Evolutionary conservation across 257 asterid genomes (phyloP).

Genomic region (Nicotiana sylvestris): DNA sequence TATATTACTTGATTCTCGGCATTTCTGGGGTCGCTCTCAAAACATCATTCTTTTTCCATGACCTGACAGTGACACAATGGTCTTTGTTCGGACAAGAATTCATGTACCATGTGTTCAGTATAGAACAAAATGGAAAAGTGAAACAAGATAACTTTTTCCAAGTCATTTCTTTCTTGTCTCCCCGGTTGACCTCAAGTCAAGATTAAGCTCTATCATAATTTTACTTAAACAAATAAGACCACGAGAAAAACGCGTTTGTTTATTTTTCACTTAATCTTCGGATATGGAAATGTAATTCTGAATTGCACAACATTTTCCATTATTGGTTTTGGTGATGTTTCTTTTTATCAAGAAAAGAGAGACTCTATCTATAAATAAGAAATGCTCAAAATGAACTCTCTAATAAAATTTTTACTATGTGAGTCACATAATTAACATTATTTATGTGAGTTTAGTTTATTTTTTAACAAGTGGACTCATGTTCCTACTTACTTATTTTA

Average conservation of each 20-base stretch:
- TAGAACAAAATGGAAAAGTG: background rate
- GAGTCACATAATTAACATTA: too few species aligned
- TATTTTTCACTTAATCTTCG: too few species aligned
- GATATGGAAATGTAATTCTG: too few species aligned
- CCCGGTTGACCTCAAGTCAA: conserved; percentile 3
- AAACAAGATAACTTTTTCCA: background rate
- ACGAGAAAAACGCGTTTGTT: too few species aligned
- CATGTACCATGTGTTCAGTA: background rate
- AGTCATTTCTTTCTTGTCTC: background rate
- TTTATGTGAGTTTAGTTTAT: too few species aligned
- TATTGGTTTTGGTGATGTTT: background rate
- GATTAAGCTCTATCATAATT: background rate
- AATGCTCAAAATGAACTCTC: too few species aligned
- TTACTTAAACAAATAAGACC: conserved; percentile 10
- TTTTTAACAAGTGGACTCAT: too few species aligned
- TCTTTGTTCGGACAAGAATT: background rate
- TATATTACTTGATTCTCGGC: too few species aligned
- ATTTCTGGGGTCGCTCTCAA: background rate
- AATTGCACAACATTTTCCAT: background rate
- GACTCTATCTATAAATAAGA: too few species aligned
- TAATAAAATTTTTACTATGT: too few species aligned
- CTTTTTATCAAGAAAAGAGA: background rate
- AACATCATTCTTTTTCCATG: background rate
- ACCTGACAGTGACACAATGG: background rate
- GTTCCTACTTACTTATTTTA: too few species aligned